These are phyloP conservation scores for Trichomonas gallinae DNA, from an alignment of 208 protist species.

Conservation along the genomic window DNA sequence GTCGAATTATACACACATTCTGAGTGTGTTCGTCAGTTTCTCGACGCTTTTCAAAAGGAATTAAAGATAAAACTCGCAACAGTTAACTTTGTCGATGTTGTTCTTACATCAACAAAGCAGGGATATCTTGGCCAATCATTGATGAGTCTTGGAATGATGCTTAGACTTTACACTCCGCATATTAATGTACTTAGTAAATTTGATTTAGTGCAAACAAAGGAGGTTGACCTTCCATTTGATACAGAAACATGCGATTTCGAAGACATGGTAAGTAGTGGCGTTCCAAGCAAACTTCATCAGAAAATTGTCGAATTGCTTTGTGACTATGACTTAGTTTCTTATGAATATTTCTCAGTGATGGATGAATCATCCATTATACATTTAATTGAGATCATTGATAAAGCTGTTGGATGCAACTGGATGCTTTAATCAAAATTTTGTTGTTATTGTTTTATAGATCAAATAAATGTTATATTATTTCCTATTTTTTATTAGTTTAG, in stretches of 20 bases:
- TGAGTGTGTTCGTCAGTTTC: constrained; percentile 60
- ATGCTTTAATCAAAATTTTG: constrained; percentile 17
- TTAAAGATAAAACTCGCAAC: background rate
- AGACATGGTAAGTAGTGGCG: constrained; percentile 62
- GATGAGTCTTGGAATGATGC: constrained; percentile 77
- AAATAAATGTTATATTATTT: no score
- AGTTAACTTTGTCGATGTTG: constrained; percentile 78
- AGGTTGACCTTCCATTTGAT: constrained; percentile 44
- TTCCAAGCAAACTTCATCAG: constrained; percentile 62
- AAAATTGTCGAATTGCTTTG: constrained; percentile 22
- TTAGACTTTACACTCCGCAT: constrained; percentile 59
- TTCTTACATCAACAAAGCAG: constrained; percentile 69
- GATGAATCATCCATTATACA: constrained; percentile 51
- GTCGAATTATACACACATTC: constrained; percentile 94
- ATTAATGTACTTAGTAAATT: constrained; percentile 87
- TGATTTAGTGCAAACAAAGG: constrained; percentile 46
- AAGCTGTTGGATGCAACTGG: constrained; percentile 40
- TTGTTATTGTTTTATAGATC: no score
- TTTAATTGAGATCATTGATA: constrained; percentile 44
- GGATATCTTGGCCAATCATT: constrained; percentile 82
- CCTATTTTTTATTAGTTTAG: no score
- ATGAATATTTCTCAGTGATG: background rate
- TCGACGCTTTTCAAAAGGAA: constrained; percentile 42
- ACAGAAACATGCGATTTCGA: constrained; percentile 52
- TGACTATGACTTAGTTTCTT: background rate